phyloP scores from a whole-genome alignment of 345 rosid genomes.

The Erodium maritimum region DNA sequence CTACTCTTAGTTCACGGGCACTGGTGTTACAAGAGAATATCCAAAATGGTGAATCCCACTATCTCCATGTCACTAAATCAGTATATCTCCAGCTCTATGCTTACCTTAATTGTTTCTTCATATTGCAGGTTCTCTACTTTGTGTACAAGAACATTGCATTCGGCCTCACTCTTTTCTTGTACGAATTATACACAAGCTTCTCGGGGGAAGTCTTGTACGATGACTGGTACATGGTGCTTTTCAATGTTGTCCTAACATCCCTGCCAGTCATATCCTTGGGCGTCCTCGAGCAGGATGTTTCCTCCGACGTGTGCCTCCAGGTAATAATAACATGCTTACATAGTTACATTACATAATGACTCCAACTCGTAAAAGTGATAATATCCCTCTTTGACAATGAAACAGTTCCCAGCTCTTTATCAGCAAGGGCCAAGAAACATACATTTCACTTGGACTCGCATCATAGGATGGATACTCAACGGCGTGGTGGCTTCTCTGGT shows the following conservation, averaged over 20 bases:
- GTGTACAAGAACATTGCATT: constrained; percentile 74
- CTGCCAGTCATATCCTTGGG: constrained; percentile 71
- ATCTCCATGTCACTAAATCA: background rate
- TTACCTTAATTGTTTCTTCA: background rate
- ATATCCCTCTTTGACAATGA: background rate
- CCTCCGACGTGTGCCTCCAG: constrained; percentile 69
- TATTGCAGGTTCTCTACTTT: constrained; percentile 46
- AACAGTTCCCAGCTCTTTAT: constrained; percentile 71
- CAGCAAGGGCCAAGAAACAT: constrained; percentile 61
- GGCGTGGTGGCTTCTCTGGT: constrained; percentile 43
- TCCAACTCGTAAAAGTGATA: background rate
- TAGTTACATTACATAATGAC: too few species aligned
- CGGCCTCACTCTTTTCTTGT: constrained; percentile 77
- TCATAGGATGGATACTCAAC: constrained; percentile 60
- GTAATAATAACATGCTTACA: too few species aligned
- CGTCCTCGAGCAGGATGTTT: constrained; percentile 67
- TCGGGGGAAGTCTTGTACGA: constrained; percentile 61
- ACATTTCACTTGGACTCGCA: constrained; percentile 57
- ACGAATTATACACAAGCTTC: constrained; percentile 51
- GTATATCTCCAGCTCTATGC: background rate
- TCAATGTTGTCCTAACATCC: constrained; percentile 65
- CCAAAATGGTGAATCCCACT: constrained; percentile 47
- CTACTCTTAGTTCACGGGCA: constrained; percentile 70
- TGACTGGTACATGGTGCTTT: constrained; percentile 56
- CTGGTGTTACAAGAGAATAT: constrained; percentile 71